phyloP scores from a whole-genome alignment of 1,284 basidiomycete species.

The Ustilago trichophora region DNA sequence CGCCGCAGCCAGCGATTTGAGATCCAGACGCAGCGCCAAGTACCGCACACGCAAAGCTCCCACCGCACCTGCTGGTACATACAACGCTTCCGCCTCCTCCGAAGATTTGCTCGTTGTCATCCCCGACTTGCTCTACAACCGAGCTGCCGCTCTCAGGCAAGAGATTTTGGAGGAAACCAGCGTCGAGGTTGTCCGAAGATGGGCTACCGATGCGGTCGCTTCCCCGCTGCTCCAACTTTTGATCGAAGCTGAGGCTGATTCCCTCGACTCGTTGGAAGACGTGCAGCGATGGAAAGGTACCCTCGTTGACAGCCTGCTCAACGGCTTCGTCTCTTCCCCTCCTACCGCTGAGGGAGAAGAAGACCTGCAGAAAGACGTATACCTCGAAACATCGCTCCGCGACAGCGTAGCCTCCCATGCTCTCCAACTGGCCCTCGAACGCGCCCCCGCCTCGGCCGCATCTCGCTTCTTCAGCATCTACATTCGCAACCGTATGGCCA shows the following conservation, averaged over 20 bases:
- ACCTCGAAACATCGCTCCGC: conserved; percentile 59
- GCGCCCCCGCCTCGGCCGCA: conserved; percentile 17
- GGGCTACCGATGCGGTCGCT: conserved; percentile 48
- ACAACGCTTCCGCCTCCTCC: no score
- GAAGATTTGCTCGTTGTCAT: conserved; percentile 26
- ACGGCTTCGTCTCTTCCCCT: conserved; percentile 33
- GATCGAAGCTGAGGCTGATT: conserved; percentile 36
- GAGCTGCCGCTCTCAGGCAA: conserved; percentile 16
- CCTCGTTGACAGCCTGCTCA: conserved; percentile 48
- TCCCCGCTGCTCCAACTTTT: conserved; percentile 57
- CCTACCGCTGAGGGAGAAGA: conserved; percentile 4
- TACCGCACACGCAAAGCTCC: conserved; percentile 54
- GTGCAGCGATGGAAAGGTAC: conserved; percentile 34
- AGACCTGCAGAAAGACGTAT: conserved; percentile 31
- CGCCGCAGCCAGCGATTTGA: conserved; percentile 18
- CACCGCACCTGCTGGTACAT: no score
- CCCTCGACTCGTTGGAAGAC: no score
- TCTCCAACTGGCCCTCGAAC: conserved; percentile 42
- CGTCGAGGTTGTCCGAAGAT: conserved; percentile 20
- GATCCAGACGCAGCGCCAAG: conserved; percentile 55
- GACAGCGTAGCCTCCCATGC: conserved; percentile 62
- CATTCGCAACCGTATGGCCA: conserved; percentile 48
- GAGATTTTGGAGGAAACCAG: conserved; percentile 16
- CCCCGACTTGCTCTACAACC: conserved; percentile 26
- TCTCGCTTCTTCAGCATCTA: conserved; percentile 54